phyloP scores from a whole-genome alignment of 208 protist genomes.

The Phytomonas sp. region DNA sequence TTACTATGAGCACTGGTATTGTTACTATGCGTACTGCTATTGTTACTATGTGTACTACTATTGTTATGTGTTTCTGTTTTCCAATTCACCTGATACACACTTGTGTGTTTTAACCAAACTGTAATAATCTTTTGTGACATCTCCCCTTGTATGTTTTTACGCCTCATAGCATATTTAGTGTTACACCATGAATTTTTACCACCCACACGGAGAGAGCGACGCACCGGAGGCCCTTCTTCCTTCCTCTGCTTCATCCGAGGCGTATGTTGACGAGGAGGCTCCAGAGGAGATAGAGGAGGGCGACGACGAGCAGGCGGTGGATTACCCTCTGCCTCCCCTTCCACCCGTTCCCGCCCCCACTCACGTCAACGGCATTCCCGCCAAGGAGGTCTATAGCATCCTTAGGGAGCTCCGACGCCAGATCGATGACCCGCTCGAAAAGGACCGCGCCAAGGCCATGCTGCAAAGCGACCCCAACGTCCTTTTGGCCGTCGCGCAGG shows the following conservation, averaged over 20 bases:
- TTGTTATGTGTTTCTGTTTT: conserved; percentile 8
- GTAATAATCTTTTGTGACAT: conserved; percentile 5
- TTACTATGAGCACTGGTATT: too few relatives aligned
- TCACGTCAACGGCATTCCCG: conserved; percentile 41
- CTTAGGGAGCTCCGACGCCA: conserved; percentile 51
- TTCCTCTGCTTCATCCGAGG: conserved; percentile 10
- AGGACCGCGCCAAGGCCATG: conserved; percentile 44
- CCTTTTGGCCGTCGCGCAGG: conserved; percentile 51
- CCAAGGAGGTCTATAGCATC: conserved; percentile 59
- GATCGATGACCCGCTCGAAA: conserved; percentile 44
- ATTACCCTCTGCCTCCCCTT: conserved; percentile 45
- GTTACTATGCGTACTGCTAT: neutral
- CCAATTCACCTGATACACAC: neutral
- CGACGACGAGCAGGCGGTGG: conserved; percentile 31
- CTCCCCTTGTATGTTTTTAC: neutral
- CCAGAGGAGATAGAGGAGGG: conserved; percentile 22
- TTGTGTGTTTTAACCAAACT: neutral
- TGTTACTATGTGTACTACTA: conserved; percentile 4
- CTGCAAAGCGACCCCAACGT: conserved; percentile 47
- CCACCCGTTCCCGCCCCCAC: conserved; percentile 35
- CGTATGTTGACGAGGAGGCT: conserved; percentile 10
- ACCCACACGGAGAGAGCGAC: too few relatives aligned
- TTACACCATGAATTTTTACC: neutral
- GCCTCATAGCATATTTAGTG: neutral
- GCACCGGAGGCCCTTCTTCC: neutral